phyloP scores from a whole-genome alignment of 371 early-diverging fungal genomes.

The Mortierella sp. region DNA sequence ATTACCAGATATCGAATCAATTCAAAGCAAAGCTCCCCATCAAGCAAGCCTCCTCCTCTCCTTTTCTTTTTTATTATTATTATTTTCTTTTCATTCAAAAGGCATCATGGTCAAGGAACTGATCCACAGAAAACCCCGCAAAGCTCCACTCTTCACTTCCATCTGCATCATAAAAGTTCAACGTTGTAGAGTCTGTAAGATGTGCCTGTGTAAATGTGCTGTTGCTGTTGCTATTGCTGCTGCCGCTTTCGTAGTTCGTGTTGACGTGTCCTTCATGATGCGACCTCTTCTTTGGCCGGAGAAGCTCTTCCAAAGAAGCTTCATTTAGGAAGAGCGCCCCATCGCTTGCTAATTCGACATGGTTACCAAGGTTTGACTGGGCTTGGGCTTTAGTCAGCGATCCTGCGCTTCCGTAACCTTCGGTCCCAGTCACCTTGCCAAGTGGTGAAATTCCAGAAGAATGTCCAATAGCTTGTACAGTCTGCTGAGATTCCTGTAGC shows the following conservation, averaged over 20 bases:
- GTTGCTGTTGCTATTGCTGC: constrained; percentile 3
- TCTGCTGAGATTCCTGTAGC: constrained; percentile 37
- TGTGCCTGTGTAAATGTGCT: neutral
- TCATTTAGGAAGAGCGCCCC: constrained; percentile 22
- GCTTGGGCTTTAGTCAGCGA: neutral
- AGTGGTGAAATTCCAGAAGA: constrained; percentile 14
- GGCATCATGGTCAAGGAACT: no score
- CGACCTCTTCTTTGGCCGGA: constrained; percentile 6
- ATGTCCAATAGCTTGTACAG: constrained; percentile 35
- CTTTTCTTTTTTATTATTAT: no score
- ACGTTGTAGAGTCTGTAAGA: no score
- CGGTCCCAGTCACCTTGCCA: neutral
- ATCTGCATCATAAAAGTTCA: no score
- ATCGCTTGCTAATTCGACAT: neutral
- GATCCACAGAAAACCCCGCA: no score
- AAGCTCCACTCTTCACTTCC: no score
- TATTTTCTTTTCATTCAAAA: no score
- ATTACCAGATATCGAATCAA: no score
- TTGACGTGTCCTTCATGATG: neutral
- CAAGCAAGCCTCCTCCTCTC: no score
- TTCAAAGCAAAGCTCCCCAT: no score
- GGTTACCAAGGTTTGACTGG: neutral
- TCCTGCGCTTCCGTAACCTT: neutral
- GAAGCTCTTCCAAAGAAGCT: constrained; percentile 26
- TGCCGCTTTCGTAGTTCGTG: constrained; percentile 5